Evolutionary conservation across 306 rosid genomes (phyloP).

Genomic region (Malus asiatica): DNA sequence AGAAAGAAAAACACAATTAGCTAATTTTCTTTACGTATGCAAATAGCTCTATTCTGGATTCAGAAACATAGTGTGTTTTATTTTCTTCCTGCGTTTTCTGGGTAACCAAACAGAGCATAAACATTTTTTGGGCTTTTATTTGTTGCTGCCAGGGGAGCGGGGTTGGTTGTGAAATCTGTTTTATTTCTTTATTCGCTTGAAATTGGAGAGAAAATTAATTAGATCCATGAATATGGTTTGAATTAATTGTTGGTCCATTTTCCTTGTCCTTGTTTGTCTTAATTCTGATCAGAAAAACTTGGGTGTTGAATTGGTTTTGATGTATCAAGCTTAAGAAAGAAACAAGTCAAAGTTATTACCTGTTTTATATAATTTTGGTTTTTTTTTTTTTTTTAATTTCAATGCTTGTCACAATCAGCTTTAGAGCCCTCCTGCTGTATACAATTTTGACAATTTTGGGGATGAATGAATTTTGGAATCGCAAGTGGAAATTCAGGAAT

Average conservation of each 20-base stretch:
- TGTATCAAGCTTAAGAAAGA: conserved; percentile 8
- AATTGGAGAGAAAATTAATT: neutral
- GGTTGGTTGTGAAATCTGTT: neutral
- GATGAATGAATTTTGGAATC: too few species aligned
- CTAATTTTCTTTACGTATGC: neutral
- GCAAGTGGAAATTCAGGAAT: neutral
- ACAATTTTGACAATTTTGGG: neutral
- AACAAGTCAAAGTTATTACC: conserved; percentile 7
- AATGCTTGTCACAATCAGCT: neutral
- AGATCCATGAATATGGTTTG: neutral
- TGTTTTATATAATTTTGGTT: neutral
- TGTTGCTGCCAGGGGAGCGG: neutral
- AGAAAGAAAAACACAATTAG: neutral
- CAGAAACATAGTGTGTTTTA: neutral
- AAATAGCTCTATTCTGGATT: neutral
- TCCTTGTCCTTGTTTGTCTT: neutral
- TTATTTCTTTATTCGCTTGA: neutral
- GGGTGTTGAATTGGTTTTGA: neutral
- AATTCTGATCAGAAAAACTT: neutral
- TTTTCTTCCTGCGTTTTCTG: conserved; percentile 12
- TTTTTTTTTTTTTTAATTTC: neutral
- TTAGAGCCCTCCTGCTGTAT: neutral
- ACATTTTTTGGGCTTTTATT: neutral
- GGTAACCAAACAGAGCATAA: neutral
- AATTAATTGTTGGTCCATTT: neutral